These are phyloP conservation scores for Fusarium sp. DNA, from an alignment of 2,329 filamentous ascomycete species.

Conservation along the genomic window DNA sequence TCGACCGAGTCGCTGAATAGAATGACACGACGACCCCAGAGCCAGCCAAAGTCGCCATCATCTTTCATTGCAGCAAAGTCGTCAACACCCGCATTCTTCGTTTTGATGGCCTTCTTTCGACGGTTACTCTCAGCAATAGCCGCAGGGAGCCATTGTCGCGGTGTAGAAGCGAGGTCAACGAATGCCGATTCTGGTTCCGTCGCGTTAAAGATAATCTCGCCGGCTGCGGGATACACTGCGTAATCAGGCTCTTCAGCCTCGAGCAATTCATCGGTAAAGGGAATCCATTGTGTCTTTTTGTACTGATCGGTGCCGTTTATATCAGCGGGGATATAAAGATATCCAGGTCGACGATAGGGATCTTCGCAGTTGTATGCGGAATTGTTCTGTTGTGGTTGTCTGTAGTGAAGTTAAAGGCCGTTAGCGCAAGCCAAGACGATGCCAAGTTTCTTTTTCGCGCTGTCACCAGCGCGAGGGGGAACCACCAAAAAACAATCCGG, in stretches of 20 bases:
- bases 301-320: conserved; percentile 66
- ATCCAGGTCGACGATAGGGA: conserved; percentile 62
- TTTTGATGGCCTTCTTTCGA: conserved; percentile 15
- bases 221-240: conserved; percentile 51
- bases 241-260: conserved; percentile 65
- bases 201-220: conserved; percentile 74
- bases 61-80: conserved; percentile 25
- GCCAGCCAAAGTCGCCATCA: conserved; percentile 29
- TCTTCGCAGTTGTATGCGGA: conserved; percentile 23
- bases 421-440: conserved; percentile 21
- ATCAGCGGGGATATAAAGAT: conserved; percentile 61
- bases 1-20: conserved; percentile 37
- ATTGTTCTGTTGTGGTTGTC: not conserved
- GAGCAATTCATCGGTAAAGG: conserved; percentile 57
- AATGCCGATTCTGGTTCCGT: conserved; percentile 53
- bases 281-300: conserved; percentile 58
- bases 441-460: conserved; percentile 20
- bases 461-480: not conserved
- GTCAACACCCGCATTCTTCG: not conserved
- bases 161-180: conserved; percentile 18
- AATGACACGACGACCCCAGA: conserved; percentile 37
- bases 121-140: conserved; percentile 26
- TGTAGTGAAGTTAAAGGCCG: conserved; percentile 1
- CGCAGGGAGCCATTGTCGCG: conserved; percentile 29
- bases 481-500: too few relatives aligned